Evolutionary conservation across 805 yeast genomes (phyloP), one percentile per base, ranked within the genome.

Genomic region (Pichia cabralensis): DNA sequence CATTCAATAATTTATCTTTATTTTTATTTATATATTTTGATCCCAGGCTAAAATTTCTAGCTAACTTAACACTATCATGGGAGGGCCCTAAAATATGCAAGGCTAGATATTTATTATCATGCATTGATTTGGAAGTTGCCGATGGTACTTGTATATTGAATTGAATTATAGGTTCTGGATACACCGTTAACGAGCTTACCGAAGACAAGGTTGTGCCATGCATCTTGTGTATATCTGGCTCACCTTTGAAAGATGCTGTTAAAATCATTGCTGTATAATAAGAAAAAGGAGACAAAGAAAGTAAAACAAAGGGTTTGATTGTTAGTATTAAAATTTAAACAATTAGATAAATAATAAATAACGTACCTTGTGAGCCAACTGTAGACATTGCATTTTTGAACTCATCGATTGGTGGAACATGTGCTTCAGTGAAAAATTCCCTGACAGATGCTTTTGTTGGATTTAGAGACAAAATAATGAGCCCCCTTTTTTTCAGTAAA

Each of bases 71-170:
- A 1, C 84, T 66, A 11, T 60, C 59, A 0, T 49, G 40, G 0
- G 68, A 62, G 0, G 95, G 89, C 3, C 74, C 74, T 46, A 89
- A 57, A 18, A 85, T 53, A 54, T 89, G 95, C 9, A 89, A 60
- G 1, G 94, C 94, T 50, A 85, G 68, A 34, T 64, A 57, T 23
- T 64, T 64, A 26, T 63, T 53, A n/a, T 64, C 58, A 47, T 81
- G 84, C 19, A 89, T 59, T 9, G 72, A 61, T 6, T 63, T 60
- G 0, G 94, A 78, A 0, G 97, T 88, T 22, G 77, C 67, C 5
- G 95, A 83, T 0, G 97, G 97, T 11, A 76, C 61, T 55, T 83
- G 94, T 25, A 89, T 61, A 53, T 89, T 89, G 62, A 89, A 88
- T 48, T 84, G 92, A 1, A 89, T 49, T 35, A 88, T 57, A 2